Evolutionary conservation across 495 filamentous ascomycete species (phyloP), one percentile per base, ranked within the genome.

Genomic region (Trichoderma asperelloides): DNA sequence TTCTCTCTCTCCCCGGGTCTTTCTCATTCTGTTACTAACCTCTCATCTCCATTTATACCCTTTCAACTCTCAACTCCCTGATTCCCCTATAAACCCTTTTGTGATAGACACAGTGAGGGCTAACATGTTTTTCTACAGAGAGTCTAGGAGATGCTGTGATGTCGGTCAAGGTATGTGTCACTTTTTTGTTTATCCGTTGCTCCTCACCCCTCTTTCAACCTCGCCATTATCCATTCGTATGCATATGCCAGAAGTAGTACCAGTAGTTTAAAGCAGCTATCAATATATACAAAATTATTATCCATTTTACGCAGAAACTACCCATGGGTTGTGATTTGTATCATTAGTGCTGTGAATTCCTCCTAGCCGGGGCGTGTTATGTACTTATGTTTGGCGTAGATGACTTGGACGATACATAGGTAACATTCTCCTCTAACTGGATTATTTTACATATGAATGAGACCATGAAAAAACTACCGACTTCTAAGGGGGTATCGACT

Each of bases 101-200:
- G 55, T 60, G 55, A 60, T 60, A 3, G 16, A 28, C 9, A 11
- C 25, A 60, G 55, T 60, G 27, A 60, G 11, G n/a, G 55, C 55
- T 60, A 30, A 60, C 55, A 8, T 25, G 23, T 60, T 60, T 60
- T 60, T 60, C 27, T 60, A 16, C 55, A 60, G 55, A 60, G 55
- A 25, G 12, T 12, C 23, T 15, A 15, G 27, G 16, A 7, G 28
- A 13, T 27, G 23, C 16, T 60, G 23, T 60, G 25, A 21, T 60
- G 27, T 60, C 23, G 12, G 28, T 12, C 25, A 60, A 60, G 55
- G 55, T 60, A 60, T 60, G 55, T 60, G 11, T 51, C 21, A n/a
- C n/a, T 12, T 16, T 33, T 33, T 60, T 21, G 7, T 16, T 21
- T 30, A 18, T 27, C 11, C 25, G 3, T 30, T 33, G 6, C 30